Percentiles rank a stretch among this genome's conserved stretches.
Evolutionary conservation across 192 early-diverging fungal genomes (phyloP).

Genomic region (Linnemannia exigua): DNA sequence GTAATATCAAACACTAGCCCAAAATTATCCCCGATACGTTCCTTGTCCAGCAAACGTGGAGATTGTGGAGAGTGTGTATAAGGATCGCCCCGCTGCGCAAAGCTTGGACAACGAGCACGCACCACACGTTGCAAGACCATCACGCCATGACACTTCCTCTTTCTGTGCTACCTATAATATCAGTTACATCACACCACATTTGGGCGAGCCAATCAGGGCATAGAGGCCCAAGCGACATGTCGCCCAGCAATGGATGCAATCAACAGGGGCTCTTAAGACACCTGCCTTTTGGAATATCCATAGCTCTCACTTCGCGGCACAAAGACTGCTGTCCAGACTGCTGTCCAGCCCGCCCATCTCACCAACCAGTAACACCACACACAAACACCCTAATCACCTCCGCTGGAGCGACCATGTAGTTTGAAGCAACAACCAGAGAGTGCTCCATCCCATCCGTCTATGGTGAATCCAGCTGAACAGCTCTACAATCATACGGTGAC

Average conservation of each 20-base stretch:
- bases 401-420: not conserved
- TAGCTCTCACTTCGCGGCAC: slow-evolving; percentile 1
- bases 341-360: not conserved
- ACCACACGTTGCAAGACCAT: not conserved
- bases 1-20: not conserved
- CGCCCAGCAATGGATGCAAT: not conserved
- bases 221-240: not conserved
- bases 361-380: not conserved
- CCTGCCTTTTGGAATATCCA: not conserved
- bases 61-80: not conserved
- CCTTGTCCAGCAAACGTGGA: not conserved
- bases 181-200: slow-evolving; percentile 16
- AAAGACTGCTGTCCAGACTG: too few species aligned
- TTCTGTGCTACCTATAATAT: not conserved
- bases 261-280: not conserved
- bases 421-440: slow-evolving; percentile 10
- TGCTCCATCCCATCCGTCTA: not conserved
- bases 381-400: not conserved
- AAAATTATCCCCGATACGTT: not conserved
- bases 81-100: not conserved
- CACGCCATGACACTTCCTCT: not conserved
- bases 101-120: not conserved
- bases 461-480: slow-evolving; percentile 11
- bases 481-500: not conserved
- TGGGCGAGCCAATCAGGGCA: slow-evolving; percentile 13